These are phyloP conservation scores for Vanrija humicola DNA, from an alignment of 1,284 basidiomycete genomes.

Conservation along the genomic window DNA sequence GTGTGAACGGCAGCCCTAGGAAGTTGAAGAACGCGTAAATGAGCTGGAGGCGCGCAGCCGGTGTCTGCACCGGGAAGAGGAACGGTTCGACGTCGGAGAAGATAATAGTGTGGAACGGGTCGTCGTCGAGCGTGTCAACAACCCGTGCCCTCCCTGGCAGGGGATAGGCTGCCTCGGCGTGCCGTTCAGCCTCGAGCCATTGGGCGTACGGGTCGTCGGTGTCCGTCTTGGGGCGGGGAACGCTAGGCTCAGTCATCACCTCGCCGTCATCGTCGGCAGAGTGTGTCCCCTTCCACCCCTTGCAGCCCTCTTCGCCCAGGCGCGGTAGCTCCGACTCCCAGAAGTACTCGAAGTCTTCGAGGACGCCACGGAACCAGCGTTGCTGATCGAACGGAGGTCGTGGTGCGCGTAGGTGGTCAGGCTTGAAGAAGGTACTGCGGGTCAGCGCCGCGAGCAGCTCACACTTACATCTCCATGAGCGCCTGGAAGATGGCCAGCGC, in stretches of 20 bases:
- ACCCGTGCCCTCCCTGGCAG: constrained; percentile 62
- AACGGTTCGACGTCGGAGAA: constrained; percentile 73
- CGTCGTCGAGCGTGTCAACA: constrained; percentile 53
- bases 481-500: constrained; percentile 53
- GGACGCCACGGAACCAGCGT: constrained; percentile 28
- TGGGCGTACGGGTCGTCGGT: constrained; percentile 60
- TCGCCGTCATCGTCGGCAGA: neutral
- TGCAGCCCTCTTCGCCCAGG: constrained; percentile 49
- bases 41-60: constrained; percentile 60
- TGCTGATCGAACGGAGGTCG: constrained; percentile 13
- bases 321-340: constrained; percentile 54
- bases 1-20: constrained; percentile 60
- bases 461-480: constrained; percentile 51
- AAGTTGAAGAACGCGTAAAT: constrained; percentile 72
- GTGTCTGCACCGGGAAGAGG: constrained; percentile 59
- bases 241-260: neutral
- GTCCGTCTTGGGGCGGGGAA: neutral
- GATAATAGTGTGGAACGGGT: constrained; percentile 70
- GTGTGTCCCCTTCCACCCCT: constrained; percentile 47
- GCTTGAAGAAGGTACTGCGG: constrained; percentile 49
- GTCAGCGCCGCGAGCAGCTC: neutral
- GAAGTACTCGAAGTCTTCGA: constrained; percentile 50
- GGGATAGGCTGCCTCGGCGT: constrained; percentile 51
- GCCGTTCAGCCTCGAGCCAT: constrained; percentile 65
- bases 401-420: constrained; percentile 23